phyloP scores from a whole-genome alignment of 805 yeast species.

The Metschnikowia henanensis region DNA sequence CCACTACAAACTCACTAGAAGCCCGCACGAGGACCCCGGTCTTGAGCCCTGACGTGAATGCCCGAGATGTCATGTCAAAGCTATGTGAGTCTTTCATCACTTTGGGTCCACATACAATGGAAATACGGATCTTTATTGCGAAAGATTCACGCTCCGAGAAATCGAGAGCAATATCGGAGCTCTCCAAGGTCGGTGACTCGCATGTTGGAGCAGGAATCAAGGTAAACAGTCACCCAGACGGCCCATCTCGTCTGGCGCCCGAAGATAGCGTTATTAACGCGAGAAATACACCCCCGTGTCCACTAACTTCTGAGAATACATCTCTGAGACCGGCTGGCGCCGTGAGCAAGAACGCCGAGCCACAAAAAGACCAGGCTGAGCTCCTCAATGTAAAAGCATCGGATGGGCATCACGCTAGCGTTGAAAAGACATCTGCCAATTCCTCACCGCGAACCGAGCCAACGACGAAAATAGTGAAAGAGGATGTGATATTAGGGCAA shows the following conservation, averaged over 20 bases:
- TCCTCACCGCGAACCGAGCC: too few species aligned
- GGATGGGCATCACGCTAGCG: too few species aligned
- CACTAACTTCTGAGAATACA: too few species aligned
- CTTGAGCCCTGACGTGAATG: constrained; percentile 45
- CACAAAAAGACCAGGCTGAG: too few species aligned
- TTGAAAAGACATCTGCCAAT: too few species aligned
- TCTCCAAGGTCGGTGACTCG: constrained; percentile 12
- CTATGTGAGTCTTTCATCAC: constrained; percentile 71
- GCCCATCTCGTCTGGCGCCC: neutral
- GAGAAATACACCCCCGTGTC: neutral
- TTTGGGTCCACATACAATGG: constrained; percentile 84
- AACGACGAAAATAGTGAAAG: too few species aligned
- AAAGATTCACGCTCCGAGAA: constrained; percentile 73
- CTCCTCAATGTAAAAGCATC: too few species aligned
- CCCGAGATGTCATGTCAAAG: constrained; percentile 87
- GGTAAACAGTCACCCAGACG: neutral
- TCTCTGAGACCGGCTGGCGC: too few species aligned
- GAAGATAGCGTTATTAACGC: neutral
- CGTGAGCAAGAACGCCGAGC: too few species aligned
- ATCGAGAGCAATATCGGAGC: constrained; percentile 32
- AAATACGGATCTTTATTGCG: constrained; percentile 74
- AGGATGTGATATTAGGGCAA: too few species aligned
- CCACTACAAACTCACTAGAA: constrained; percentile 20
- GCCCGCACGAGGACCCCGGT: constrained; percentile 31
- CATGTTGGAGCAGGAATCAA: neutral